These are phyloP conservation scores for Aureobasidium leucospermi DNA, from an alignment of 2,329 filamentous ascomycete genomes.

Conservation along the genomic window DNA sequence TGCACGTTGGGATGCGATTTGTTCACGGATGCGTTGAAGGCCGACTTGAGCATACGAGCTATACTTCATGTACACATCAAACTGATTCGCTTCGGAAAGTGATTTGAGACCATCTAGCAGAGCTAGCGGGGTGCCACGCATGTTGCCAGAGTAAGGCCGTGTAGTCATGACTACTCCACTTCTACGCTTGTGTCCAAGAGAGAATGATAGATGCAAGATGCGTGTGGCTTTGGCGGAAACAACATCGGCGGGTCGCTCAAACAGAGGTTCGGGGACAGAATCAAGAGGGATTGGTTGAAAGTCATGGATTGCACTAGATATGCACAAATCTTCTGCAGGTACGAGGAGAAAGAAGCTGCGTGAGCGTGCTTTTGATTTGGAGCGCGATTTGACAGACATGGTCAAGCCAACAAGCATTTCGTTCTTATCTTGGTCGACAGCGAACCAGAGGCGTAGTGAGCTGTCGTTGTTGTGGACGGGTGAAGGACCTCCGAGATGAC, in stretches of 20 bases:
- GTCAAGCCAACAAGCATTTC: background rate
- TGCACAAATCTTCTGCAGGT: background rate
- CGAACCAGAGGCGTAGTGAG: constrained; percentile 1
- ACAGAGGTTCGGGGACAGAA: background rate
- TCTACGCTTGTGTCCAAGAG: background rate
- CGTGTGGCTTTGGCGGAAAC: background rate
- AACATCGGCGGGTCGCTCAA: background rate
- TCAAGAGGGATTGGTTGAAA: background rate
- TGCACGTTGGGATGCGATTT: background rate
- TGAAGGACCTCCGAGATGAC: background rate
- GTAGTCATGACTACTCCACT: background rate
- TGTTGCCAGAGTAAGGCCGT: background rate
- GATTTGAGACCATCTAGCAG: constrained; percentile 3
- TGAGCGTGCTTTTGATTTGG: background rate
- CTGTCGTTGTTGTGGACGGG: background rate
- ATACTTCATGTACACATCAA: constrained; percentile 2
- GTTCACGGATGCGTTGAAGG: background rate
- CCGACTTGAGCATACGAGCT: constrained; percentile 5
- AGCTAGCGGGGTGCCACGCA: background rate
- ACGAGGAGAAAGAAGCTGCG: constrained; percentile 2
- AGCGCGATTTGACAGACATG: background rate
- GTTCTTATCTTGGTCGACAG: background rate
- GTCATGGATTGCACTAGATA: background rate
- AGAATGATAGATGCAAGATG: background rate
- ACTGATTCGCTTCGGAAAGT: background rate